Base-by-base conservation (phyloP, 768 basidiomycete species). In the Xanthoconium stramineum region DNA sequence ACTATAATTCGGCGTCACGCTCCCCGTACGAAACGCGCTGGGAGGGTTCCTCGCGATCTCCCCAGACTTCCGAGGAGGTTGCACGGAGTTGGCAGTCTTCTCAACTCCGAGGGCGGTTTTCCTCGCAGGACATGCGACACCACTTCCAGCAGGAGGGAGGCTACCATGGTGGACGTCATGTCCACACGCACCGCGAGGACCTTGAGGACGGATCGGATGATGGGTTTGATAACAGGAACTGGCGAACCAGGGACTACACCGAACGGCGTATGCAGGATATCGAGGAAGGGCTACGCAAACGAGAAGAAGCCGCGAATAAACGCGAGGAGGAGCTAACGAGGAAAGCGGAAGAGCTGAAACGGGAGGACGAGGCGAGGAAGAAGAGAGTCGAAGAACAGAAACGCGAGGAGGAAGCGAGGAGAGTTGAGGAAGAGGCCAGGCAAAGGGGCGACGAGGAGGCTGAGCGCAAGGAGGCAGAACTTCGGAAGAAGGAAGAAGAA, bases 341-440 rank as follows among this genome's bases (percentile, higher is more conserved):
- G 61, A 74, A 63, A 46, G 76, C 70, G 29, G 75, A 75, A 17
- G 78, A 78, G 29, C 64, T 69, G 2, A 63, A 53, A 51, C 63
- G 65, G 2, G 68, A 72, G 56, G 69, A 70, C 12, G 67, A 62
- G n/a, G 64, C 62, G n/a, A 64, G 60, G 47, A 62, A 46, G 44
- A 68, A 59, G 55, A 52, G 20, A 24, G 32, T 64, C 32, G 74
- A 65, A 52, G 69, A 66, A 29, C 65, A 64, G 20, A 66, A 56
- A 42, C 64, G 62, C 40, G 74, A 71, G 54, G 74, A 74, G 19
- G 69, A 66, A 35, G 32, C 14, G 19, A 52, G 56, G 42, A 63
- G 51, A 32, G 46, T 60, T 28, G 70, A 68, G 40, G 72, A 68
- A 47, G 70, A 65, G 62, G 66, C 47, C 38, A 69, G 17, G 61